Evolutionary conservation across 1,284 basidiomycete genomes (phyloP).

Genomic region (Puccinia hordei): DNA sequence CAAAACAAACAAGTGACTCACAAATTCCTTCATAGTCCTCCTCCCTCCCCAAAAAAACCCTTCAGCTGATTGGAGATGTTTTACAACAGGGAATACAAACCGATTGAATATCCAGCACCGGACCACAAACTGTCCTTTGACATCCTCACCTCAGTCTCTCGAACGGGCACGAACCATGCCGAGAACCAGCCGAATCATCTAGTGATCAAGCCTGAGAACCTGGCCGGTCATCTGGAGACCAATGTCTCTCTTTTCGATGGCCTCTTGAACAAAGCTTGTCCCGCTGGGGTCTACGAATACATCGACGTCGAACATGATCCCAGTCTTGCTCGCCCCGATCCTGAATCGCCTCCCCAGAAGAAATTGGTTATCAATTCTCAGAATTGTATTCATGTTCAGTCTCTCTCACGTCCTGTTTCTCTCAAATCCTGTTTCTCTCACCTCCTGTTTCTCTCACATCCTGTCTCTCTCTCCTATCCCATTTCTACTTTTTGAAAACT

Average conservation of each 20-base stretch:
- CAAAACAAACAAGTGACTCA: slow-evolving; percentile 64
- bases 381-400: slow-evolving; percentile 55
- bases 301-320: slow-evolving; percentile 62
- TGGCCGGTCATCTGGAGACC: slow-evolving; percentile 70
- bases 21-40: background rate
- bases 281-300: slow-evolving; percentile 97
- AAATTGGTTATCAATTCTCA: slow-evolving; percentile 96
- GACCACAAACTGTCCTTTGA: slow-evolving; percentile 92
- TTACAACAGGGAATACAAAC: slow-evolving; percentile 66
- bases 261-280: slow-evolving; percentile 83
- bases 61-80: slow-evolving; percentile 7
- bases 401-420: background rate
- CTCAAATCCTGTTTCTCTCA: background rate
- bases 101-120: slow-evolving; percentile 86
- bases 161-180: slow-evolving; percentile 94
- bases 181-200: slow-evolving; percentile 94
- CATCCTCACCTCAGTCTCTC: slow-evolving; percentile 81
- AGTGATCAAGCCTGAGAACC: slow-evolving; percentile 63
- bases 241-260: slow-evolving; percentile 84
- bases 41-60: no score
- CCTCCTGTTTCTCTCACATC: background rate
- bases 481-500: no score
- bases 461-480: background rate
- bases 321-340: slow-evolving; percentile 56
- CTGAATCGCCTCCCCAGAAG: slow-evolving; percentile 66